phyloP scores from a whole-genome alignment of 176 grass and related monocot species.

The Poa annua region DNA sequence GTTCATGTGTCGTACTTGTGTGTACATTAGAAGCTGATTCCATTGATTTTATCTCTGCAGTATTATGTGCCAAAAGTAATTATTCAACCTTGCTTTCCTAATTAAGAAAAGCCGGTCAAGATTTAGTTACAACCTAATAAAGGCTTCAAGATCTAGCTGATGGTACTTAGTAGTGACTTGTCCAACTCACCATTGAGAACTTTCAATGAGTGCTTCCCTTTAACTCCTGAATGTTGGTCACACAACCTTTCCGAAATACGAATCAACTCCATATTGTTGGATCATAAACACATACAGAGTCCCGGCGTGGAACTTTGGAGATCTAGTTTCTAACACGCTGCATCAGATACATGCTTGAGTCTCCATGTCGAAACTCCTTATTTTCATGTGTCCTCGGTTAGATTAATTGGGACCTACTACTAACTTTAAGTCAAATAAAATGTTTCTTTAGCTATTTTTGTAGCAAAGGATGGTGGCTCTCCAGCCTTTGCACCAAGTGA shows the following conservation, averaged over 20 bases:
- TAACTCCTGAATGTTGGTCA: background rate
- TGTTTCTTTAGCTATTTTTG: background rate
- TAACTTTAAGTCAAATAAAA: constrained; percentile 11
- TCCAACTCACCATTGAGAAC: background rate
- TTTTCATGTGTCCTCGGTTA: background rate
- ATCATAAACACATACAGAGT: background rate
- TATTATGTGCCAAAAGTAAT: background rate
- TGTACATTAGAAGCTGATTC: constrained; percentile 27
- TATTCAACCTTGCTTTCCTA: background rate
- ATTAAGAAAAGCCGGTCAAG: background rate
- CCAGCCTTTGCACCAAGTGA: background rate
- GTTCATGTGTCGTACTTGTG: background rate
- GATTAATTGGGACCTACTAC: background rate
- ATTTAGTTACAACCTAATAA: background rate
- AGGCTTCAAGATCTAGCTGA: background rate
- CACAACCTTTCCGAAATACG: background rate
- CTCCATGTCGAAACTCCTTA: background rate
- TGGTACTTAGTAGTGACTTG: background rate
- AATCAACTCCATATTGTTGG: background rate
- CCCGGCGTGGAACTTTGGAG: background rate
- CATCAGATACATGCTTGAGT: constrained; percentile 11
- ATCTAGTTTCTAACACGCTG: constrained; percentile 1
- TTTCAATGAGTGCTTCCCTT: background rate
- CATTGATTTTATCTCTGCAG: background rate
- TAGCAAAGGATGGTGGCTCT: background rate